phyloP scores from a whole-genome alignment of 2,329 filamentous ascomycete genomes.

The Kalmusia sp. region DNA sequence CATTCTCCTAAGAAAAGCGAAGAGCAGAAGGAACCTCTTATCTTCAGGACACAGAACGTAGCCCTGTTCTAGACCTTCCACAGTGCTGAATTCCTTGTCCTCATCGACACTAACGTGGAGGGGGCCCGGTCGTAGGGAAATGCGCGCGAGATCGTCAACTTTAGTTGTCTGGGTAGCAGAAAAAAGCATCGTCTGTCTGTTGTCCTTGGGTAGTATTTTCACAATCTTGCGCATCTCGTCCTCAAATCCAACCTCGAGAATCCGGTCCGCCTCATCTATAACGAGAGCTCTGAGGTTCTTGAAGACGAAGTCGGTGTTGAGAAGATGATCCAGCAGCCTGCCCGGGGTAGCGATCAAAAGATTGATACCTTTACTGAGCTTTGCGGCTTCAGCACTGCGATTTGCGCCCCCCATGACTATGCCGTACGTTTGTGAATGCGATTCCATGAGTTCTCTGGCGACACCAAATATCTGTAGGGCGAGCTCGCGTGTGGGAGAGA shows the following conservation, averaged over 20 bases:
- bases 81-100: slow-evolving; percentile 86
- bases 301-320: slow-evolving; percentile 90
- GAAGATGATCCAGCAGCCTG: slow-evolving; percentile 88
- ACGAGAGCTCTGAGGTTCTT: slow-evolving; percentile 92
- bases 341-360: slow-evolving; percentile 93
- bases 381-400: slow-evolving; percentile 87
- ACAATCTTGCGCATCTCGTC: slow-evolving; percentile 98
- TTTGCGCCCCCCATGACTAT: slow-evolving; percentile 98
- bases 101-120: slow-evolving; percentile 98
- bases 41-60: slow-evolving; percentile 94
- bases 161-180: slow-evolving; percentile 98
- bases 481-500: slow-evolving; percentile 91
- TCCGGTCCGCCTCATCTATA: slow-evolving; percentile 96
- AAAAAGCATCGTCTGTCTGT: slow-evolving; percentile 97
- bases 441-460: slow-evolving; percentile 87
- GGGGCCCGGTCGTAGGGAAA: slow-evolving; percentile 88
- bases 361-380: slow-evolving; percentile 93
- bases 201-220: slow-evolving; percentile 86
- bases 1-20: slow-evolving; percentile 94
- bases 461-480: slow-evolving; percentile 97
- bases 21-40: slow-evolving; percentile 90
- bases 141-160: slow-evolving; percentile 93
- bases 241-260: slow-evolving; percentile 96
- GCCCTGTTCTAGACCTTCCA: slow-evolving; percentile 92
- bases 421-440: slow-evolving; percentile 93